A percentile compares a stretch with the other conserved stretches of the same genome.
These are phyloP conservation scores for Scolecobasidium constrictum DNA, from an alignment of 2,329 filamentous ascomycete genomes.

Conservation along the genomic window DNA sequence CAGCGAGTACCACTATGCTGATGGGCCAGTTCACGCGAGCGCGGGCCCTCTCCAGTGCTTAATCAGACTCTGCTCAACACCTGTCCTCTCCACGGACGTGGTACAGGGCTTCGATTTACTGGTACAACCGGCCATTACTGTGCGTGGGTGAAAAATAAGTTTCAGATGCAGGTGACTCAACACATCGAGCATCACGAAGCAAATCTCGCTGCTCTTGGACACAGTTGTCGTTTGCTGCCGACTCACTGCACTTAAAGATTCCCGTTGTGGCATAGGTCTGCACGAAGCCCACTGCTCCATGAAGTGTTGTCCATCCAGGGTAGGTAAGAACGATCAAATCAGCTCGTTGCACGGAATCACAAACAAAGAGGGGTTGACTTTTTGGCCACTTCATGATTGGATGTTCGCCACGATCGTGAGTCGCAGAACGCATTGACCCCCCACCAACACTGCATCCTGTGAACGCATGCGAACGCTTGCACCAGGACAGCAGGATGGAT, in stretches of 20 bases:
- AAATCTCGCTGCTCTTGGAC: too few relatives aligned
- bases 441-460: background rate
- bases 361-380: constrained; percentile 1
- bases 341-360: background rate
- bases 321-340: background rate
- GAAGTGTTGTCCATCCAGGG: background rate
- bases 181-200: background rate
- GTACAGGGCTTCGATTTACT: too few relatives aligned
- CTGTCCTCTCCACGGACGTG: too few relatives aligned
- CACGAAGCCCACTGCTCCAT: background rate
- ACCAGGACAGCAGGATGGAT: too few relatives aligned
- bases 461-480: too few relatives aligned
- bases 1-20: background rate
- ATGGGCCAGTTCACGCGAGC: too few relatives aligned
- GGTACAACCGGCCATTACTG: too few relatives aligned
- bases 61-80: too few relatives aligned
- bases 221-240: too few relatives aligned
- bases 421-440: background rate
- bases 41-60: too few relatives aligned
- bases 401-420: background rate
- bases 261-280: background rate
- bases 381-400: background rate
- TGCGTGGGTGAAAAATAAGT: too few relatives aligned
- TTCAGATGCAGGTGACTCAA: background rate
- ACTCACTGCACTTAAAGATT: too few relatives aligned